Base-by-base conservation (phyloP, 768 basidiomycete species). In the Boletellus ananiceps region DNA sequence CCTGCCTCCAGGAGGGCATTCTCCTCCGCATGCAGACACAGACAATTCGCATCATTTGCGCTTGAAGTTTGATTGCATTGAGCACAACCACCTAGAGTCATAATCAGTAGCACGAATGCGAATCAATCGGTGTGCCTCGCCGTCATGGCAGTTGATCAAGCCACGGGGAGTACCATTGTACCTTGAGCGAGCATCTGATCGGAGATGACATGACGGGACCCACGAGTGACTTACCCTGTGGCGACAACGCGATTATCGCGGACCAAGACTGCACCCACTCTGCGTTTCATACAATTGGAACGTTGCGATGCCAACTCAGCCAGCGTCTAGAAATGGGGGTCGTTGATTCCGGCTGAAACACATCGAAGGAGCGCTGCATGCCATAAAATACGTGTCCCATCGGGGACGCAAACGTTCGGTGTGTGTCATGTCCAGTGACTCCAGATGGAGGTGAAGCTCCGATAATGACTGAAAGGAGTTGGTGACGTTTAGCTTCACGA, bases 331-430 rank as follows among this genome's bases (percentile, higher is more conserved):
- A 35, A 47, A 44, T 32, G 15, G 8, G n/a, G 9, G 23, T 5
- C 21, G 51, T 61, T 36, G 57, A 40, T 37, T 49, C 46, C 40
- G 16, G 36, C 16, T 25, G 1, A 16, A 47, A 4, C 39, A 16
- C 5, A 8, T 19, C 15, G 8, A 39, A 23, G 40, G 51, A 12
- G 43, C 31, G 38, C 39, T 21, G 48, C 77, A 51, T 51, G 87
- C 92, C 95, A 98, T 98, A 67, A 98, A 98, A 68, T 98, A 98
- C 0, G 84, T 82, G 64, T 98, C 95, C 95, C 95, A 98, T 14
- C 79, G 77, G 3, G 95, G 95, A 40, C 95, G 76, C 25, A 96
- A 68, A 47, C 90, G 81, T 58, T 88, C 83, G 2, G 77, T 69
- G 61, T 93, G 78, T 31, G 83, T 61, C 7, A 97, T 66, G 62